phyloP scores from a whole-genome alignment of 2,329 filamentous ascomycete genomes.

The Cladophialophora yegresii region DNA sequence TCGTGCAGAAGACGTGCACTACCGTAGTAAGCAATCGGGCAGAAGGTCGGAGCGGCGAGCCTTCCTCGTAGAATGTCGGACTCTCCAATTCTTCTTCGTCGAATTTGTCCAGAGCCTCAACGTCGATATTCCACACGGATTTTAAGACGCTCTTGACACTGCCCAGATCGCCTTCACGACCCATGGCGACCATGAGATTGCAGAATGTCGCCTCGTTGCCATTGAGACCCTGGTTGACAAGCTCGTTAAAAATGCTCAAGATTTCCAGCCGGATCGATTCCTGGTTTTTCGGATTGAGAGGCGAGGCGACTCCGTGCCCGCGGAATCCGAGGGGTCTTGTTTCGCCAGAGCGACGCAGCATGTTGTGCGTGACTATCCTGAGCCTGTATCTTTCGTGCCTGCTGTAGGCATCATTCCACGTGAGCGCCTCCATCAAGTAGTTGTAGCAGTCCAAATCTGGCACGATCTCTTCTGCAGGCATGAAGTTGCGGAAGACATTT shows the following conservation, averaged over 20 bases:
- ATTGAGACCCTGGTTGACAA: constrained; percentile 47
- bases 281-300: constrained; percentile 18
- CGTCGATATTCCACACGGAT: constrained; percentile 58
- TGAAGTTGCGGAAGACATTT: constrained; percentile 49
- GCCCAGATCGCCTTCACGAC: constrained; percentile 54
- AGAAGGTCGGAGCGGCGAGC: constrained; percentile 62
- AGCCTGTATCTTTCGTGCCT: constrained; percentile 46
- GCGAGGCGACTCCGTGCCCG: constrained; percentile 35
- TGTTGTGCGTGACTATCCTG: constrained; percentile 40
- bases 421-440: constrained; percentile 53
- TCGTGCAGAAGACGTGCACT: constrained; percentile 69
- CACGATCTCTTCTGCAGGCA: constrained; percentile 43
- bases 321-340: constrained; percentile 29
- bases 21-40: constrained; percentile 62
- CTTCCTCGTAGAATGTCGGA: constrained; percentile 47
- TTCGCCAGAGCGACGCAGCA: constrained; percentile 32
- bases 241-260: constrained; percentile 50
- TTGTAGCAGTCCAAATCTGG: constrained; percentile 59
- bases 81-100: constrained; percentile 41
- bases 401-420: constrained; percentile 50
- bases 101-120: constrained; percentile 45
- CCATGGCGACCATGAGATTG: constrained; percentile 55
- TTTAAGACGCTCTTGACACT: constrained; percentile 53
- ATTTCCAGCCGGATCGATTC: constrained; percentile 37
- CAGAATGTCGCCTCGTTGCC: constrained; percentile 57